Evolutionary conservation across 352 stramenopile species (phyloP).

Genomic region (Globisporangium spiculum): DNA sequence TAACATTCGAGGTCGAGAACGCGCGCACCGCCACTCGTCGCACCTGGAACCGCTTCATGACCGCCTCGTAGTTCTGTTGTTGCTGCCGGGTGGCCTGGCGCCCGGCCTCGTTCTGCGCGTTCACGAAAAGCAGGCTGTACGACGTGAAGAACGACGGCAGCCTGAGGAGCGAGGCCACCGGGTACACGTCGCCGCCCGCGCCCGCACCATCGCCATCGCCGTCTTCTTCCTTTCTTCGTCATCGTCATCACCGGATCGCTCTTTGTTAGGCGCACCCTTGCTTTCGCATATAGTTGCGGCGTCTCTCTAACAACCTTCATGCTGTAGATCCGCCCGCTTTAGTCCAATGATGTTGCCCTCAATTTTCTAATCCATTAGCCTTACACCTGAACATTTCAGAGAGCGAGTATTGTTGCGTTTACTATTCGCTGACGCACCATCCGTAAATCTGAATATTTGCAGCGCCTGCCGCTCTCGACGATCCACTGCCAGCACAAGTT

Average conservation of each 20-base stretch:
- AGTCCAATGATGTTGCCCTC: neutral
- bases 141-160: slow-evolving; percentile 2
- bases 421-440: neutral
- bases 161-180: neutral
- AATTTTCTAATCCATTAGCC: neutral
- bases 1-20: slow-evolving; percentile 5
- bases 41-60: slow-evolving; percentile 11
- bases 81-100: slow-evolving; percentile 1
- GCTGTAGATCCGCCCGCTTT: neutral
- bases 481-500: neutral
- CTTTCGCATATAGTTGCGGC: neutral
- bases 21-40: neutral
- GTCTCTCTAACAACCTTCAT: neutral
- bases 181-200: neutral
- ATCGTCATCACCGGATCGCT: neutral
- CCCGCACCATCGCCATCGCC: neutral
- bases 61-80: slow-evolving; percentile 4
- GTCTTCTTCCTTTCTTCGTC: neutral
- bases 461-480: neutral
- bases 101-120: slow-evolving; percentile 1
- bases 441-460: neutral
- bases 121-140: neutral
- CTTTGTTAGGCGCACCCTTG: neutral
- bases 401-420: neutral
- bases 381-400: no score